Base-by-base conservation (phyloP, 163 green algal species). In the Volvox carteri region DNA sequence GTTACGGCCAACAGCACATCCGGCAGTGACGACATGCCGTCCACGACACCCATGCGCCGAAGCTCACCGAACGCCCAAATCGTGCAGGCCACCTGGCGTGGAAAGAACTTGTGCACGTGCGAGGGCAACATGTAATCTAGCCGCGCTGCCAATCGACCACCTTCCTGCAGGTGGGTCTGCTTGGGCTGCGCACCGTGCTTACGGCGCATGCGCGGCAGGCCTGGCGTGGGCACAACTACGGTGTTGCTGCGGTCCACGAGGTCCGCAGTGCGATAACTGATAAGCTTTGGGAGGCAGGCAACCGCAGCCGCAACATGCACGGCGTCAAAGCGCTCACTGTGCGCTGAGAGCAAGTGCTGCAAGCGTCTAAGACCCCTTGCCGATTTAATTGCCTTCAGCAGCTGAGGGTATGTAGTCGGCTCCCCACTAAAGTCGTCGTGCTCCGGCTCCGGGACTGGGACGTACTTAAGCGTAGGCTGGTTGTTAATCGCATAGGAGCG, bases 61-160 rank as follows among this genome's bases (percentile, higher is more conserved):
- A 93, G 86, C 65, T 85, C 84, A 33, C 90, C 90, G 25, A 93
- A 84, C 2, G 86, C 86, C 90, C 90, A 93, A 21, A 93, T 72
- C n/a, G 78, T 86, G 81, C 87, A 91, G 11, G 86, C 81, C 18
- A 52, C 86, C 52, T 93, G 86, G 42, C 86, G 90, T 30, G 83
- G 65, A 7, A 86, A 88, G 52, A 93, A 86, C 80, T 70, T 44
- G 0, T 60, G 1, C 6, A 67, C 65, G 46, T 81, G 73, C 46
- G 46, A 11, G 0, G 46, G 73, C 35, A 87, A 78, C 52, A 88
- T 25, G 1, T 11, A 25, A 30, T 86, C 68, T 7, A 91, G 65
- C 46, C 39, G 65, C 39, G 77, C 86, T 39, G 77, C 68, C 0
- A 91, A 39, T 37, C 68, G 19, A 0, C 41, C 33, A 2, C 50